Base-by-base conservation (phyloP, 192 early-diverging fungal species). In the Entomortierella beljakovae region DNA sequence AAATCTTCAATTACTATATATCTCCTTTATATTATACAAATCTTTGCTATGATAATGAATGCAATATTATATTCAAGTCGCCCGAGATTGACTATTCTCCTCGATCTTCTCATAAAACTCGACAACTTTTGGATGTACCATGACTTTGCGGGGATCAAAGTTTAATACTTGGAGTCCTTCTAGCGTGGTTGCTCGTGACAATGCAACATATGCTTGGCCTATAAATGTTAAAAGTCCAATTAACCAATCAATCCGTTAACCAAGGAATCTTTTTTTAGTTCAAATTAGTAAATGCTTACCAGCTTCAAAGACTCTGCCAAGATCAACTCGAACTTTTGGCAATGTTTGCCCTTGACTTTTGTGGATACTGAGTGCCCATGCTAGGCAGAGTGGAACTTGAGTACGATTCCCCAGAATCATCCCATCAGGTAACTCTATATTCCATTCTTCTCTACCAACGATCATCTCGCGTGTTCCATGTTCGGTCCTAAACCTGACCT, bases 281-380 rank as follows among this genome's bases (percentile, higher is more conserved):
- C n/a, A n/a, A n/a, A n/a, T n/a, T n/a, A n/a, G n/a, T n/a, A n/a
- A n/a, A n/a, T n/a, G n/a, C 37, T 25, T 80, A 82, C 83, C 94
- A 60, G 88, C 88, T 66, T 94, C 93, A 88, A 96, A 96, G 6
- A 90, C 86, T 51, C 86, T 82, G n/a, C 88, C 83, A 42, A 96
- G 80, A 75, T 96, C 92, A n/a, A 96, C 92, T 38, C 85, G 63
- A 20, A 93, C 86, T 25, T 88, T 81, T 33, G 93, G 91, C 15
- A 96, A 83, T 11, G 94, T 94, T 80, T 95, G 94, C 0, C 94
- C 94, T 67, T 96, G 94, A 67, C 89, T 89, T 74, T 96, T 96
- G 69, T 96, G 94, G 48, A 96, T 94, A 7, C 92, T 93, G 49
- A 95, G 81, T 2, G 94, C 91, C 94, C 94, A 96, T 1, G 94